Evolutionary conservation across 2,329 filamentous ascomycete species (phyloP).

Genomic region (Madurella fahalii): DNA sequence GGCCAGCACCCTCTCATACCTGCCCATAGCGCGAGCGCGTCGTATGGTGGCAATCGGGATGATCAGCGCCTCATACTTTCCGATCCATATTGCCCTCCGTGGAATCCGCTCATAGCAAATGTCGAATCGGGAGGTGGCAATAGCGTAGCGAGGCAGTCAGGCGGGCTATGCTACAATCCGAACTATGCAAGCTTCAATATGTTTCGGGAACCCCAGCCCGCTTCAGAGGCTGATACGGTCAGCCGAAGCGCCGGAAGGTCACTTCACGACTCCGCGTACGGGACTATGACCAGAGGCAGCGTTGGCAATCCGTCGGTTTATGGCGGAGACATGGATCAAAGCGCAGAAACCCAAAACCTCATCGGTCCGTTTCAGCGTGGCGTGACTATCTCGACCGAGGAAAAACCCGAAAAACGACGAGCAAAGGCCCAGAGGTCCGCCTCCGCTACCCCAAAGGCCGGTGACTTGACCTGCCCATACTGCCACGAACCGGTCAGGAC

Average conservation of each 20-base stretch:
- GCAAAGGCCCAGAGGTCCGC: constrained; percentile 7
- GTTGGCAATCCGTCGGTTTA: constrained; percentile 42
- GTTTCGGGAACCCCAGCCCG: constrained; percentile 4
- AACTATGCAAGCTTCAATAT: background rate
- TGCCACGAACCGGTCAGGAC: constrained; percentile 46
- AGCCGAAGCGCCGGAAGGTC: constrained; percentile 6
- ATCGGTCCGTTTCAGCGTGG: constrained; percentile 27
- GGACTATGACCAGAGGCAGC: constrained; percentile 36
- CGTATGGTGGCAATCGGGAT: background rate
- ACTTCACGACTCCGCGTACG: constrained; percentile 32
- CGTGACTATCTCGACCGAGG: constrained; percentile 2
- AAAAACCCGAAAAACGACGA: constrained; percentile 2
- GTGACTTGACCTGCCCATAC: constrained; percentile 9
- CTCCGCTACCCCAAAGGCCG: constrained; percentile 3
- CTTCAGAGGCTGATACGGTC: constrained; percentile 16
- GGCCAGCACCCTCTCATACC: constrained; percentile 1
- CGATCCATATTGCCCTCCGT: constrained; percentile 10
- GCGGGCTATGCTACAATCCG: background rate
- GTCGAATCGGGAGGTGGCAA: background rate
- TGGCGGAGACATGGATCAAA: constrained; percentile 40
- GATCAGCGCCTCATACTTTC: background rate
- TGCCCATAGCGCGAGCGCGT: background rate
- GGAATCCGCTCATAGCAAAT: constrained; percentile 1
- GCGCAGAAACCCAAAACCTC: constrained; percentile 38
- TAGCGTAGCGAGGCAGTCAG: background rate